These are phyloP conservation scores for Byssoonygena ceratinophila DNA, from an alignment of 2,329 filamentous ascomycete genomes.

Conservation along the genomic window DNA sequence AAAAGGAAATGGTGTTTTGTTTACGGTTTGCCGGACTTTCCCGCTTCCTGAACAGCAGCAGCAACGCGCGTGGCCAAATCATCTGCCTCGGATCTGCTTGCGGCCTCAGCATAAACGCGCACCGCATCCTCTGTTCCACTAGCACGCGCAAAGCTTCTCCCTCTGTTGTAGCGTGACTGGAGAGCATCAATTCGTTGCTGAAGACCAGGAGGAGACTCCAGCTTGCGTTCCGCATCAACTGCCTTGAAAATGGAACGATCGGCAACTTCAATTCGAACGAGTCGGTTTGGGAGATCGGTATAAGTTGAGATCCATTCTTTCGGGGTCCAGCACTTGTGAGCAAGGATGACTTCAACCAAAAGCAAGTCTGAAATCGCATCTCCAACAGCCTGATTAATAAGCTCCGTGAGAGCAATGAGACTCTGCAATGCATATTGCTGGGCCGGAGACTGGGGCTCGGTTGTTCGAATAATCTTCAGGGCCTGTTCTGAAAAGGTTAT, in stretches of 20 bases:
- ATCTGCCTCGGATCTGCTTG: constrained; percentile 77
- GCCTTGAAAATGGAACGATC: constrained; percentile 85
- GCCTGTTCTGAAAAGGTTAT: constrained; percentile 86
- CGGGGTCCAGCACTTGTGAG: constrained; percentile 84
- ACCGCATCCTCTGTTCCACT: constrained; percentile 95
- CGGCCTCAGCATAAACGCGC: constrained; percentile 89
- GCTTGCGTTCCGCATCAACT: constrained; percentile 80
- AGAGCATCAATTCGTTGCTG: constrained; percentile 79
- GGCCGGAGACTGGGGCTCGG: constrained; percentile 77
- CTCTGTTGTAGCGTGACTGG: constrained; percentile 83
- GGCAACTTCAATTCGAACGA: constrained; percentile 83
- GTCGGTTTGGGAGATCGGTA: constrained; percentile 82
- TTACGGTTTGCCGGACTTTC: constrained; percentile 18
- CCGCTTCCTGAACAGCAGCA: constrained; percentile 56
- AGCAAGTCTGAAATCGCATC: constrained; percentile 94
- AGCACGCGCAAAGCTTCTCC: constrained; percentile 79
- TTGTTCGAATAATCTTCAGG: constrained; percentile 63
- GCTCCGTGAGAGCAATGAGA: constrained; percentile 68
- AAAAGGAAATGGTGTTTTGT: not conserved
- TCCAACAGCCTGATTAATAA: constrained; percentile 97
- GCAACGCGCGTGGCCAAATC: constrained; percentile 79
- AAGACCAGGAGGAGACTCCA: constrained; percentile 65
- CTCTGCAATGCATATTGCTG: constrained; percentile 83
- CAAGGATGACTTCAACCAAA: constrained; percentile 88
- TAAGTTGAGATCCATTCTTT: constrained; percentile 91